Conservation (phyloP, 2,329 filamentous ascomycete species). For the Acrocalymma vagum region DNA sequence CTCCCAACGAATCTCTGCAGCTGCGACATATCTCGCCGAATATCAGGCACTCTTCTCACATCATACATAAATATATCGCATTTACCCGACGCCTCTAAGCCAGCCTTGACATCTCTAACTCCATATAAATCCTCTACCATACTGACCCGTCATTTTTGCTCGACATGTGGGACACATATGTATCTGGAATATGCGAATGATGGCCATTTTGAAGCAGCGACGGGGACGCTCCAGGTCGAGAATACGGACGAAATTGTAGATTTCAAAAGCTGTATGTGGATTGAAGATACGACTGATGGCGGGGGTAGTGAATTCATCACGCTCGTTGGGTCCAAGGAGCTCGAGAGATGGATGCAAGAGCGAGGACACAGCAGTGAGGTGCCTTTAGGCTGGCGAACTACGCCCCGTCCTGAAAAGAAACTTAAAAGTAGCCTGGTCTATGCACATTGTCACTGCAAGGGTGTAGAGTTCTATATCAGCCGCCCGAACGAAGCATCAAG, state of each 20-base stretch:
- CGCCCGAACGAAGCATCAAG: slow-evolving; percentile 34
- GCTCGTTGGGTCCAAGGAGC: slow-evolving; percentile 35
- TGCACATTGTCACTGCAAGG: slow-evolving; percentile 57
- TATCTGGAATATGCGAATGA: slow-evolving; percentile 49
- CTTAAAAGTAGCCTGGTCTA: slow-evolving; percentile 33
- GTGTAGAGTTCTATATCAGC: slow-evolving; percentile 54
- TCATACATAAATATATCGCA: slow-evolving; percentile 48
- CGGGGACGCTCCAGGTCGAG: slow-evolving; percentile 48
- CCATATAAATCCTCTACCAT: slow-evolving; percentile 49
- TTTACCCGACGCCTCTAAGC: slow-evolving; percentile 20
- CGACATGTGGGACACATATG: slow-evolving; percentile 54
- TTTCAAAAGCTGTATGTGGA: slow-evolving; percentile 52
- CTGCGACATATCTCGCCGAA: slow-evolving; percentile 60
- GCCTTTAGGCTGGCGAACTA: slow-evolving; percentile 32
- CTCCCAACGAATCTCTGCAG: slow-evolving; percentile 56
- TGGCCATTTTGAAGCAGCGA: slow-evolving; percentile 49
- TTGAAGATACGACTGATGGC: slow-evolving; percentile 62
- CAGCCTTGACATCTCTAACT: slow-evolving; percentile 33
- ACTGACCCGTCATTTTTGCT: slow-evolving; percentile 52
- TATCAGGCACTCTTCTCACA: slow-evolving; percentile 56
- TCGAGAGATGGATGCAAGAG: slow-evolving; percentile 25
- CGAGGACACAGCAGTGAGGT: slow-evolving; percentile 24
- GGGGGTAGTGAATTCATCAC: slow-evolving; percentile 59
- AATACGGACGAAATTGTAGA: slow-evolving; percentile 41
- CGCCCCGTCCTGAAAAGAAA: background rate